Conservation (phyloP, 1,284 basidiomycete species). For the Golubevia sp. region DNA sequence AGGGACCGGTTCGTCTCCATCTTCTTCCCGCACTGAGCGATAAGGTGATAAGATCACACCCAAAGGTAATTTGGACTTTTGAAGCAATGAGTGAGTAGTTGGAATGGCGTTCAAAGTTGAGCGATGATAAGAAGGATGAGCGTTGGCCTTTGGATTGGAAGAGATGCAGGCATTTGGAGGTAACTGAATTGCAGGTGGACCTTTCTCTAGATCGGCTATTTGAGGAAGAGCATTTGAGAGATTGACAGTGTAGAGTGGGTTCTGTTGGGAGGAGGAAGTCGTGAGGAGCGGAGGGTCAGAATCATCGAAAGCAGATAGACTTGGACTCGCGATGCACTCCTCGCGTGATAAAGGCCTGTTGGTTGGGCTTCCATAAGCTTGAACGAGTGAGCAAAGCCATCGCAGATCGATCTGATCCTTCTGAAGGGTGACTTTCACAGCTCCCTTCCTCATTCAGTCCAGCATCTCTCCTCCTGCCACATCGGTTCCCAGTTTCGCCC, state of each 20-base stretch:
- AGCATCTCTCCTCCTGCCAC: no score
- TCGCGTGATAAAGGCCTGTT: neutral
- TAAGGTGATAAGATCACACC: conserved; percentile 55
- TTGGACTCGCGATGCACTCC: neutral
- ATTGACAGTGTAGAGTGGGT: conserved; percentile 51
- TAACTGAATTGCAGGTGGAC: conserved; percentile 54
- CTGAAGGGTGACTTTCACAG: neutral
- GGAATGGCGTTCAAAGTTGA: conserved; percentile 60
- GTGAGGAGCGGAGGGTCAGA: neutral
- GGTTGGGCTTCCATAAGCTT: conserved; percentile 2
- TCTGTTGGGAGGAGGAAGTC: conserved; percentile 5
- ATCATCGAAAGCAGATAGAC: neutral
- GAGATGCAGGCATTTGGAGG: conserved; percentile 53
- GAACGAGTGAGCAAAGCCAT: conserved; percentile 1
- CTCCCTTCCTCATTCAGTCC: no score
- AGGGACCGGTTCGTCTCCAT: conserved; percentile 57
- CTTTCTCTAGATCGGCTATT: conserved; percentile 46
- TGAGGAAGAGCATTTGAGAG: conserved; percentile 24
- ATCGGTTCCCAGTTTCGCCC: no score
- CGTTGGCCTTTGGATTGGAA: conserved; percentile 45
- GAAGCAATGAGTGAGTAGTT: conserved; percentile 54
- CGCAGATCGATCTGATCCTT: neutral
- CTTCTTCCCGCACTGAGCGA: conserved; percentile 47
- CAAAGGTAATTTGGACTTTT: conserved; percentile 57
- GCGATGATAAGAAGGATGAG: conserved; percentile 59